Percentiles rank a stretch among this genome's conserved stretches.
These are phyloP conservation scores for Kalmusia sp. DNA, from an alignment of 2,329 filamentous ascomycete genomes.

Conservation along the genomic window DNA sequence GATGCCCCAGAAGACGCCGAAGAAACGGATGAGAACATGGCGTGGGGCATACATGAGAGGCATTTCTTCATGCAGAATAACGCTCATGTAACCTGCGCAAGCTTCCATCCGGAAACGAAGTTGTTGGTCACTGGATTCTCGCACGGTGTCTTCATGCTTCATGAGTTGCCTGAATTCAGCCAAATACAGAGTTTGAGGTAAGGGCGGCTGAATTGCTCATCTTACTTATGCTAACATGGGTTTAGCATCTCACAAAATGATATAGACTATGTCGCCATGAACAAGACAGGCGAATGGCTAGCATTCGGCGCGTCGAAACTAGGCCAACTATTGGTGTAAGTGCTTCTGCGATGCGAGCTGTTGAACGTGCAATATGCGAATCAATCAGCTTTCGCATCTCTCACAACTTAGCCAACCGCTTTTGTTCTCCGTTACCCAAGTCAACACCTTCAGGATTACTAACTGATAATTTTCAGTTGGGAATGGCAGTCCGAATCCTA, in stretches of 20 bases:
- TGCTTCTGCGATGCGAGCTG: no score
- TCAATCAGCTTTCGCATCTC: no score
- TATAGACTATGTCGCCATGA: conserved; percentile 93
- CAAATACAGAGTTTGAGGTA: conserved; percentile 82
- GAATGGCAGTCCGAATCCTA: conserved; percentile 99
- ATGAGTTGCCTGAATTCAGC: conserved; percentile 95
- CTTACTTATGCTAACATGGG: conserved; percentile 21
- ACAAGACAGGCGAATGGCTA: conserved; percentile 93
- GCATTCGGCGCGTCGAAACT: conserved; percentile 95
- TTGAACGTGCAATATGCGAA: no score
- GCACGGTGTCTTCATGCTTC: conserved; percentile 90
- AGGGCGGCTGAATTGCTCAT: neutral
- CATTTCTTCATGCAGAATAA: conserved; percentile 95
- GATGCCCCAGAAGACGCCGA: conserved; percentile 61
- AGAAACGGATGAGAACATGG: conserved; percentile 71
- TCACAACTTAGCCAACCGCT: no score
- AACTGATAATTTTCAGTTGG: no score
- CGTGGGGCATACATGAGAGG: conserved; percentile 89
- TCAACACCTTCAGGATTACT: no score
- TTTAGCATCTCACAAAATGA: conserved; percentile 93
- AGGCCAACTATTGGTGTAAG: conserved; percentile 94
- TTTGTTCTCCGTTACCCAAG: no score
- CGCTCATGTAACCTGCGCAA: conserved; percentile 86
- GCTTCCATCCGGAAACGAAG: conserved; percentile 84
- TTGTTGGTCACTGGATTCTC: conserved; percentile 97